Evolutionary conservation across 306 rosid species (phyloP).

Genomic region (Trichosanthes cucumerina): DNA sequence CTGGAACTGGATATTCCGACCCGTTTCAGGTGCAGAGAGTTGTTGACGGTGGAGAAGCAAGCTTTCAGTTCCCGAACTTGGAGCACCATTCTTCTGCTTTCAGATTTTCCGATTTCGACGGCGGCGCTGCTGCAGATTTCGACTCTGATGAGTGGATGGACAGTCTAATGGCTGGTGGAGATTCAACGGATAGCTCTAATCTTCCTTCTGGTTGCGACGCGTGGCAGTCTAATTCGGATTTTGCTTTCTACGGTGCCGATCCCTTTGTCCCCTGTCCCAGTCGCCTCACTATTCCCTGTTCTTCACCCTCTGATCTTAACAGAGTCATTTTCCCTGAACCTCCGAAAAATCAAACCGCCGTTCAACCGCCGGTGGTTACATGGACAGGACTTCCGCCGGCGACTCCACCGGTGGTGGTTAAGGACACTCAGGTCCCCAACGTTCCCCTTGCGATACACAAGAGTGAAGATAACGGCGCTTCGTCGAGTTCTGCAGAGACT

Average conservation of each 20-base stretch:
- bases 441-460: background rate
- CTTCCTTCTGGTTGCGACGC: constrained; percentile 48
- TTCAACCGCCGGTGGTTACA: constrained; percentile 24
- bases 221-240: constrained; percentile 53
- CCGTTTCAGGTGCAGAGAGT: constrained; percentile 65
- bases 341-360: constrained; percentile 15
- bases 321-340: constrained; percentile 44
- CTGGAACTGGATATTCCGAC: constrained; percentile 44
- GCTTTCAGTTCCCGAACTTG: constrained; percentile 50
- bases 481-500: constrained; percentile 33
- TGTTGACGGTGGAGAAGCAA: constrained; percentile 36
- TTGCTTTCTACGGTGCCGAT: constrained; percentile 40
- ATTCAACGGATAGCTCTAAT: constrained; percentile 66
- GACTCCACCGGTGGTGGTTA: constrained; percentile 17
- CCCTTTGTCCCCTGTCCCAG: constrained; percentile 43
- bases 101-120: constrained; percentile 47
- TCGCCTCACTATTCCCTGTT: constrained; percentile 36
- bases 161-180: constrained; percentile 60
- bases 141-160: constrained; percentile 98
- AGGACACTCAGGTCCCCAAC: constrained; percentile 22
- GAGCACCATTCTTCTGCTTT: constrained; percentile 54
- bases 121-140: constrained; percentile 51
- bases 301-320: constrained; percentile 60
- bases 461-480: constrained; percentile 19
- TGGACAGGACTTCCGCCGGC: constrained; percentile 30